Percentiles rank a stretch among this genome's conserved stretches.
Evolutionary conservation across 2,329 filamentous ascomycete species (phyloP).

Genomic region (Cladophialophora psammophila): DNA sequence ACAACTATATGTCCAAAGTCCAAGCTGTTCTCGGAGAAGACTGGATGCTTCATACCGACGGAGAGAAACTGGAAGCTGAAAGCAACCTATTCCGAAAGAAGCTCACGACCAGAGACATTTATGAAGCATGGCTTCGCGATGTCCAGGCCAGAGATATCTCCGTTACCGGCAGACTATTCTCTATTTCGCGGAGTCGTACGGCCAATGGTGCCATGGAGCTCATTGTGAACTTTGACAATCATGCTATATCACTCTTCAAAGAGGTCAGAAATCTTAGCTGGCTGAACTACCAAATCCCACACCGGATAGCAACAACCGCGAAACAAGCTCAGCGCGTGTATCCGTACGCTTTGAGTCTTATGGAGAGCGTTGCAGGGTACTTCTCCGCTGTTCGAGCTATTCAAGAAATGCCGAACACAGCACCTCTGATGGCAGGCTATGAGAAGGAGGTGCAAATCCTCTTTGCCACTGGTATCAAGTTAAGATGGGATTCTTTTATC

Average conservation of each 20-base stretch:
- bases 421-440: slow-evolving; percentile 87
- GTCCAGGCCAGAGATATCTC: slow-evolving; percentile 87
- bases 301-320: slow-evolving; percentile 91
- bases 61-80: slow-evolving; percentile 90
- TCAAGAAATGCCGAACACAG: slow-evolving; percentile 82
- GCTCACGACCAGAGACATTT: slow-evolving; percentile 90
- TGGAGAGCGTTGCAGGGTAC: slow-evolving; percentile 97
- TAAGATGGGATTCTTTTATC: slow-evolving; percentile 98
- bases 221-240: slow-evolving; percentile 93
- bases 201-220: slow-evolving; percentile 88
- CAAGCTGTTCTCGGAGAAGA: slow-evolving; percentile 94
- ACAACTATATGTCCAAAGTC: slow-evolving; percentile 99
- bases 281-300: slow-evolving; percentile 93
- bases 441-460: slow-evolving; percentile 86
- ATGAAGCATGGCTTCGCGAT: slow-evolving; percentile 93
- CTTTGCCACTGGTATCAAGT: slow-evolving; percentile 83
- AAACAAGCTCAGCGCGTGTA: slow-evolving; percentile 99
- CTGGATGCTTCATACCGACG: slow-evolving; percentile 93
- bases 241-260: slow-evolving; percentile 98
- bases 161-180: slow-evolving; percentile 90
- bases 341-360: slow-evolving; percentile 94
- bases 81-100: slow-evolving; percentile 95
- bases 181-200: slow-evolving; percentile 85
- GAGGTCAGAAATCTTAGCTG: slow-evolving; percentile 95
- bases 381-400: slow-evolving; percentile 88